Percentiles rank a stretch among this genome's conserved stretches.
phyloP scores from a whole-genome alignment of 2,329 filamentous ascomycete species.

The Sporothrix phasma region DNA sequence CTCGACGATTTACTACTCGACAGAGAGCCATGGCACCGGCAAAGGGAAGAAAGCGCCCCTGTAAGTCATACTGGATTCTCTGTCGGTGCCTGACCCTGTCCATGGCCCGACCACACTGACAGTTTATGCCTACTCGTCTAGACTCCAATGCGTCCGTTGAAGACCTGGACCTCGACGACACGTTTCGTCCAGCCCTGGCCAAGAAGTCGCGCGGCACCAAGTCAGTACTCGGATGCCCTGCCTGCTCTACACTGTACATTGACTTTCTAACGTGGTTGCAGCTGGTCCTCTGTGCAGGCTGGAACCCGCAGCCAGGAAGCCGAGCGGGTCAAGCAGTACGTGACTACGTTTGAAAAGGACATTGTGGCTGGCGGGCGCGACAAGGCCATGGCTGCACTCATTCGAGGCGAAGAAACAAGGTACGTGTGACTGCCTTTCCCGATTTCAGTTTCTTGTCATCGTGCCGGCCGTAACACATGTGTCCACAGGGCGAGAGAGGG shows the following conservation, averaged over 20 bases:
- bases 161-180: neutral
- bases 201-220: neutral
- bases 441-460: neutral
- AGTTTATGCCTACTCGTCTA: neutral
- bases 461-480: neutral
- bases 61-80: neutral
- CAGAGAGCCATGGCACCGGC: neutral
- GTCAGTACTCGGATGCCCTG: neutral
- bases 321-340: constrained; percentile 17
- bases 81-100: too few relatives aligned
- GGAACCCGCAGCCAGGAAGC: constrained; percentile 14
- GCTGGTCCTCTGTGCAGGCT: constrained; percentile 14
- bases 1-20: neutral
- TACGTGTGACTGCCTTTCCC: neutral
- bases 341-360: constrained; percentile 12
- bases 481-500: neutral
- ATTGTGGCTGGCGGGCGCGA: constrained; percentile 1
- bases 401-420: neutral
- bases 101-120: neutral
- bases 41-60: constrained; percentile 10
- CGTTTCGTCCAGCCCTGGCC: neutral
- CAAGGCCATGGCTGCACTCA: constrained; percentile 9
- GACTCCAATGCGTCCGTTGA: neutral
- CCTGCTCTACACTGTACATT: too few relatives aligned
- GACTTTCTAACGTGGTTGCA: neutral